Base-by-base conservation (phyloP, 2,329 filamentous ascomycete species). In the Clarireedia monteithiana region DNA sequence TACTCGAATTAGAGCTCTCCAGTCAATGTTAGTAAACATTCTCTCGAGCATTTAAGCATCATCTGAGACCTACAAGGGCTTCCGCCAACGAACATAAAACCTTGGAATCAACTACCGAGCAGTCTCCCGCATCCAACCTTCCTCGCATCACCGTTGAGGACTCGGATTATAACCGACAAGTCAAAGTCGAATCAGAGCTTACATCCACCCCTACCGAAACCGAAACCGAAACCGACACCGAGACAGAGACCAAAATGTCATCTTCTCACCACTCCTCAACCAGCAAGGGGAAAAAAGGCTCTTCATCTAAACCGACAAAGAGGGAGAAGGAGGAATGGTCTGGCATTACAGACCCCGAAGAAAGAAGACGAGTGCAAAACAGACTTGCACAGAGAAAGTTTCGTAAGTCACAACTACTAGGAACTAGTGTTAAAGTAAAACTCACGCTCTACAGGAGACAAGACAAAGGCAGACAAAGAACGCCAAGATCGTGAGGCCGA, bases 321-420 rank as follows among this genome's bases (percentile, higher is more conserved):
- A 49, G 69, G 23, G 78, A 70, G 60, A 63, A 66, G 59, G 78
- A 86, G 60, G 82, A 89, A 71, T 91, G 87, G 87, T 76, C 80
- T 27, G 79, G 84, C 0, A 77, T 90, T 45, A 80, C 79, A 6
- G 85, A 90, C 63, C 84, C 85, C 0, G 83, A 83, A 58, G 84
- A 89, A 72, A 78, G 87, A 66, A 77, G 87, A 60, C 83, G 85
- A 58, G 86, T 90, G 50, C 87, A 91, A 68, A 91, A 91, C 68
- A 80, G 85, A 53, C 80, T 89, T 59, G 86, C 86, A 2, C 87
- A 90, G 66, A 78, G 86, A 62, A 89, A 89, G 64, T 90, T 89
- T 63, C 79, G 87, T 90, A 77, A 66, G 84, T 73, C 14, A 34
- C 20, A 24, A 47, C n/a, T n/a, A 5, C 39, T 49, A 10, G n/a